Conservation (phyloP, 805 yeast genomes). For the Wickerhamiella sorbophila region DNA sequence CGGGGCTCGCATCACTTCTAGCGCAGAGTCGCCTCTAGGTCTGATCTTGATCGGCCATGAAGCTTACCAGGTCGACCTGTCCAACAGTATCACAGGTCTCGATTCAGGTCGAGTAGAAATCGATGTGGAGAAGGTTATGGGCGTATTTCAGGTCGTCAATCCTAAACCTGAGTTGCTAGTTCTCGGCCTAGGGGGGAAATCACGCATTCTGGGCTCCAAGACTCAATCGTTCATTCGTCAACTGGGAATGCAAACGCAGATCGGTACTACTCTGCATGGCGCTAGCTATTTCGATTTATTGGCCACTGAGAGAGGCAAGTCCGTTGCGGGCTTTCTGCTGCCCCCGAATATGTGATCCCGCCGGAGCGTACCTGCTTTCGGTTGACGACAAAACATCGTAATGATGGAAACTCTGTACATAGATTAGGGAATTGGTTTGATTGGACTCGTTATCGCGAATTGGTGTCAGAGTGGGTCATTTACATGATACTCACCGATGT, state of each 20-base stretch:
- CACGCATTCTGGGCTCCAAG: slow-evolving; percentile 46
- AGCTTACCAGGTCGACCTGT: slow-evolving; percentile 44
- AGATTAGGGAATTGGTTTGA: no score
- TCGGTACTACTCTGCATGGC: slow-evolving; percentile 48
- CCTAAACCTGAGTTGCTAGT: slow-evolving; percentile 70
- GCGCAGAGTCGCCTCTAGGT: slow-evolving; percentile 16
- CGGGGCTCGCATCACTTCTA: slow-evolving; percentile 30
- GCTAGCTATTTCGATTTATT: slow-evolving; percentile 58
- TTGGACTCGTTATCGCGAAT: no score
- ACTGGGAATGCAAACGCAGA: slow-evolving; percentile 57
- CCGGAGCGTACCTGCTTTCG: no score
- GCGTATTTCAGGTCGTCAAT: slow-evolving; percentile 39
- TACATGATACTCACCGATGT: no score
- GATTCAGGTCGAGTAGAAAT: slow-evolving; percentile 44
- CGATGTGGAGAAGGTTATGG: slow-evolving; percentile 28
- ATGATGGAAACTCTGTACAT: no score
- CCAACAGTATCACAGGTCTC: slow-evolving; percentile 28
- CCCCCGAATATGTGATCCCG: slow-evolving; percentile 56
- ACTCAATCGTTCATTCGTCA: slow-evolving; percentile 36
- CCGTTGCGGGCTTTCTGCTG: slow-evolving; percentile 57
- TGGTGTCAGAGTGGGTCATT: no score
- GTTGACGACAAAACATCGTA: no score
- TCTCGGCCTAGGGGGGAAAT: slow-evolving; percentile 49
- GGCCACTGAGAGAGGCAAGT: slow-evolving; percentile 65
- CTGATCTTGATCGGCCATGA: slow-evolving; percentile 31